These are phyloP conservation scores for Chiua virens DNA, from an alignment of 768 basidiomycete genomes.

Conservation along the genomic window DNA sequence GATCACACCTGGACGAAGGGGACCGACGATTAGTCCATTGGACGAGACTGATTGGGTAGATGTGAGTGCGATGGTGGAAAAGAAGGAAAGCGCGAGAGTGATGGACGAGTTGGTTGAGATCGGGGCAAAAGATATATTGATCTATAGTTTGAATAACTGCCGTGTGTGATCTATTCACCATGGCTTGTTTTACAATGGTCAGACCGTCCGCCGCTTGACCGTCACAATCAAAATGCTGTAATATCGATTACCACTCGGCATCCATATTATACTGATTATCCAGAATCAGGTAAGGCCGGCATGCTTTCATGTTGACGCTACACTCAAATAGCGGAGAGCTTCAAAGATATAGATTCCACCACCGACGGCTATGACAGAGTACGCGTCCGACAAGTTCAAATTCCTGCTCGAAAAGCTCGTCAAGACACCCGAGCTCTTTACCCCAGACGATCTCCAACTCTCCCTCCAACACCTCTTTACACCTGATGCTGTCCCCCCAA, in stretches of 20 bases:
- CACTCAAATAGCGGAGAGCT: too few relatives aligned
- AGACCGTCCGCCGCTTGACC: too few relatives aligned
- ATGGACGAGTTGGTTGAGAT: conserved; percentile 86
- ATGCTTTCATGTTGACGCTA: too few relatives aligned
- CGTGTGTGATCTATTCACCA: conserved; percentile 53
- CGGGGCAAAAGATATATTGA: conserved; percentile 89
- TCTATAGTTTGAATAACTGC: conserved; percentile 92
- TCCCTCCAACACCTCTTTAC: conserved; percentile 77
- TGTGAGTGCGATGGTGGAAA: conserved; percentile 91
- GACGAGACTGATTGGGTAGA: conserved; percentile 89
- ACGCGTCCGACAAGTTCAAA: conserved; percentile 64
- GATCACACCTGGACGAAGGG: conserved; percentile 87
- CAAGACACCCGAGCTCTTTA: conserved; percentile 80
- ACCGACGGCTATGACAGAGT: conserved; percentile 19
- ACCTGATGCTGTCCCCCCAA: conserved; percentile 58
- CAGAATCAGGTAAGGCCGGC: too few relatives aligned
- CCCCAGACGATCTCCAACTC: conserved; percentile 64
- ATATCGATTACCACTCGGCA: too few relatives aligned
- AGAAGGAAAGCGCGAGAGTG: conserved; percentile 69
- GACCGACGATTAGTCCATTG: conserved; percentile 83
- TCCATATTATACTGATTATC: too few relatives aligned
- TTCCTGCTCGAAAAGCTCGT: conserved; percentile 74
- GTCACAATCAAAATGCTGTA: too few relatives aligned
- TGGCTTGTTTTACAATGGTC: too few relatives aligned
- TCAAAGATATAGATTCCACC: too few relatives aligned